Percentiles rank a stretch among this genome's conserved stretches.
These are phyloP conservation scores for Vaccinium darrowii DNA, from an alignment of 148 eudicot genomes.

Conservation along the genomic window DNA sequence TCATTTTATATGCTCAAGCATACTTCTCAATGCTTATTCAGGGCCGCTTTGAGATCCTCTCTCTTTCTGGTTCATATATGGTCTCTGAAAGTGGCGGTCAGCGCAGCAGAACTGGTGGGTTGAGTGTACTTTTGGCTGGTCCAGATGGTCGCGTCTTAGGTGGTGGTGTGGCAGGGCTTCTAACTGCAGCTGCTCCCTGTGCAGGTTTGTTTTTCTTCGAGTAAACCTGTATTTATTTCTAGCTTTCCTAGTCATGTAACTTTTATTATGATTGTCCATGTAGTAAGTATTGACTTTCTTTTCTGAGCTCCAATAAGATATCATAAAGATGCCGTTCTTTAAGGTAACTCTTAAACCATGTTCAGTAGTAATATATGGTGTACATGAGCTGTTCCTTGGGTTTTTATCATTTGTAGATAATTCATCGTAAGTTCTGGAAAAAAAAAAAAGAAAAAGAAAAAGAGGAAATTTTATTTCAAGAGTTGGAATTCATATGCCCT, in stretches of 20 bases:
- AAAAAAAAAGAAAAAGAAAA: not conserved
- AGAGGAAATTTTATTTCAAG: not conserved
- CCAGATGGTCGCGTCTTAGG: constrained; percentile 38
- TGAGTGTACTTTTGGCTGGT: constrained; percentile 32
- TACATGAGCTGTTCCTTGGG: not conserved
- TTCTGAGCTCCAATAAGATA: not conserved
- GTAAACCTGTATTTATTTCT: not conserved
- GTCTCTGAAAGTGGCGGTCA: constrained; percentile 32
- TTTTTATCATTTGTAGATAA: not conserved
- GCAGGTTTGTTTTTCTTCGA: constrained; percentile 26
- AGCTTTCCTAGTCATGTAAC: not conserved
- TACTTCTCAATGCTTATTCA: constrained; percentile 15
- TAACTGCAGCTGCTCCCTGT: constrained; percentile 36
- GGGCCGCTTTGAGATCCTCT: constrained; percentile 38
- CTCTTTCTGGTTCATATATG: constrained; percentile 38
- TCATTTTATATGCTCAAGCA: not conserved
- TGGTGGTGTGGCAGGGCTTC: constrained; percentile 39
- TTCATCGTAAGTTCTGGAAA: not conserved
- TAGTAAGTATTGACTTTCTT: not conserved
- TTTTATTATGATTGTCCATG: not conserved
- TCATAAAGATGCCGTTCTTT: not conserved
- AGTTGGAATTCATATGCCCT: not conserved
- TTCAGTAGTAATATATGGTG: not conserved
- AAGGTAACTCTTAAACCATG: not conserved
- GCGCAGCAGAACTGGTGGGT: constrained; percentile 38